Conservation (phyloP, 345 rosid genomes). For the Populus ilicifolia region DNA sequence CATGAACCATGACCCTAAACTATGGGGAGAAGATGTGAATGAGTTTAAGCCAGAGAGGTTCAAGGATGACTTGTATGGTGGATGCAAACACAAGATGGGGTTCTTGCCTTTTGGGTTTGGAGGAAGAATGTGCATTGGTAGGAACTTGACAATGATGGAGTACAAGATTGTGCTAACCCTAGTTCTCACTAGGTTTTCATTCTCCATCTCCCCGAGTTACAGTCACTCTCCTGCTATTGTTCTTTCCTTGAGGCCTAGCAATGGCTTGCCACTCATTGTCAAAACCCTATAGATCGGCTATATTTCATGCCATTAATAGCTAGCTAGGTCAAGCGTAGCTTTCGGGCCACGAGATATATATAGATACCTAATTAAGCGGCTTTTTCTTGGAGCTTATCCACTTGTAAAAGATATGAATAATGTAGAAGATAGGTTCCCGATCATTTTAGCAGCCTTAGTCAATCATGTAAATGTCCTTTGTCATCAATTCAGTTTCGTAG, state of each 20-base stretch:
- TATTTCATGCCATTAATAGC: too few species aligned
- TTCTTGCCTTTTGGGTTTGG: constrained; percentile 93
- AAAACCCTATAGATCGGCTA: constrained; percentile 27
- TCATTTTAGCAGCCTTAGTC: not conserved
- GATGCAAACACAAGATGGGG: constrained; percentile 88
- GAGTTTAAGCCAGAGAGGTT: constrained; percentile 90
- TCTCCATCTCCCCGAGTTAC: constrained; percentile 60
- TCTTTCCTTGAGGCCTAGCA: constrained; percentile 71
- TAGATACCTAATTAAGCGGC: too few species aligned
- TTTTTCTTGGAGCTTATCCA: not conserved
- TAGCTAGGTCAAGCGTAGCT: not conserved
- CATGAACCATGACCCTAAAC: constrained; percentile 72
- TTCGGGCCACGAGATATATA: not conserved
- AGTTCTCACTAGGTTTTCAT: constrained; percentile 61
- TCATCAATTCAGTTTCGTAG: too few species aligned
- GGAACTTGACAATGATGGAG: constrained; percentile 69
- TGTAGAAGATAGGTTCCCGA: not conserved
- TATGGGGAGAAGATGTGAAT: constrained; percentile 78
- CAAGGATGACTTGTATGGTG: constrained; percentile 52
- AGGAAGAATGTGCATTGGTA: constrained; percentile 88
- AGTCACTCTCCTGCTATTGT: constrained; percentile 58
- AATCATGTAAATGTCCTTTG: not conserved
- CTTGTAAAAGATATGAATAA: not conserved
- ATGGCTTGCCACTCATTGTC: constrained; percentile 67
- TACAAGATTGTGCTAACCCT: constrained; percentile 64